Percentiles rank a stretch among this genome's conserved stretches.
Conservation (phyloP, 1,139 yeast genomes). For the Kurtzmaniella quercitrusa region DNA sequence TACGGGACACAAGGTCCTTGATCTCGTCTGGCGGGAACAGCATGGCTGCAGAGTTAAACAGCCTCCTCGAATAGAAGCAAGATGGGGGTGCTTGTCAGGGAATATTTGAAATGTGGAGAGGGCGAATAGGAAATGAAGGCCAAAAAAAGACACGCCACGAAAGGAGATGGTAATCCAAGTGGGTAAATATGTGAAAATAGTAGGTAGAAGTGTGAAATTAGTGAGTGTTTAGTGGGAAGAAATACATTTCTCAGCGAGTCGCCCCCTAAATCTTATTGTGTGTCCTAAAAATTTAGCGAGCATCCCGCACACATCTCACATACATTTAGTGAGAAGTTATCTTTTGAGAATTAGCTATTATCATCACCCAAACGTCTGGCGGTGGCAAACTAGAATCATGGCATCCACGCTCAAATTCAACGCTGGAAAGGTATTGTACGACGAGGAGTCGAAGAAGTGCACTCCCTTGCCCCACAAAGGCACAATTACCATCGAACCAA, state of each 20-base stretch:
- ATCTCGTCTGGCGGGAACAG: slow-evolving; percentile 61
- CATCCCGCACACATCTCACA: too few species aligned
- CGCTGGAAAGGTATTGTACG: slow-evolving; percentile 80
- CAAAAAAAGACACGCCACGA: too few species aligned
- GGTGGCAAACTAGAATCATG: slow-evolving; percentile 6
- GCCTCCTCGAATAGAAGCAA: background rate
- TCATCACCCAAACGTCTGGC: background rate
- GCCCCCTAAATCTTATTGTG: too few species aligned
- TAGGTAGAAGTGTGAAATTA: too few species aligned
- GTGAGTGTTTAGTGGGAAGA: too few species aligned
- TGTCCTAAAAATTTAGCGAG: too few species aligned
- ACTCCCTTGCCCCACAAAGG: slow-evolving; percentile 81
- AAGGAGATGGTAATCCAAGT: too few species aligned
- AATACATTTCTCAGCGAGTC: too few species aligned
- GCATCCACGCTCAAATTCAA: slow-evolving; percentile 48
- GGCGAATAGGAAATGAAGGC: background rate
- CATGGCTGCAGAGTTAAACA: background rate
- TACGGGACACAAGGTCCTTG: slow-evolving; percentile 44
- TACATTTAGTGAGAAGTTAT: too few species aligned
- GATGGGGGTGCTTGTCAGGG: background rate
- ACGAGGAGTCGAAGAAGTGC: slow-evolving; percentile 65
- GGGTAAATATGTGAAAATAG: background rate
- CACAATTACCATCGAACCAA: slow-evolving; percentile 58
- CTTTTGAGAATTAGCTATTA: too few species aligned
- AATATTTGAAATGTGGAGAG: background rate